Base-by-base conservation (phyloP, 2,329 filamentous ascomycete genomes). In the Fusarium sp. region DNA sequence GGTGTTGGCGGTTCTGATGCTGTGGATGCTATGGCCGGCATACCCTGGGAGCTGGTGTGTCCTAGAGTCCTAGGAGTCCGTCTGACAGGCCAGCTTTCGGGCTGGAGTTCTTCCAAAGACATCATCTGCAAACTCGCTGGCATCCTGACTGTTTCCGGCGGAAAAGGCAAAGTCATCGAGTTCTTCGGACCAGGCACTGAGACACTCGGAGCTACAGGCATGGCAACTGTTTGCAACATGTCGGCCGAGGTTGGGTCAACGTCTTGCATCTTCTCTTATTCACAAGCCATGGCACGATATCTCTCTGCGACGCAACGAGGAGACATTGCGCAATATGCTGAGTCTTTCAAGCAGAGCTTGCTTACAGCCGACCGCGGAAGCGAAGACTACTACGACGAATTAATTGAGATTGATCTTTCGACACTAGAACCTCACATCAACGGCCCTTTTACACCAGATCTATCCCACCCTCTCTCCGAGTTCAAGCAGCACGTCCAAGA, bases 401-500 rank as follows among this genome's bases (percentile, higher is more conserved):
- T 80, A 6, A 77, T 81, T 32, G 77, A 80, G 27, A 79, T 81
- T 22, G 71, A 81, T 27, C 73, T 81, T 59, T 92, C 89, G 59
- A 92, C 95, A 83, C 91, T 99, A 47, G 96, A 99, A 87, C 96
- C 95, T 73, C 94, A 98, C 81, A 94, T 98, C 86, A 98, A 99
- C 87, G 96, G 96, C 72, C 96, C 96, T 71, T 98, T 98, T 89
- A 99, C 96, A 22, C 96, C 96, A 64, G 96, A 99, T 89, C 88
- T 98, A 84, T 94, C 94, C 54, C 98, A 95, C 8, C 95, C 96
- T 50, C 96, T 98, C 81, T 97, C 94, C 84, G 95, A 98, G 86
- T 97, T 98, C 86, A 94, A 92, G 83, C 90, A 96, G 78, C 93
- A 94, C 74, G 95, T 95, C 78, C 93, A 96, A 86, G 90, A 91